Percentiles rank a stretch among this genome's conserved stretches.
Evolutionary conservation across 2,329 filamentous ascomycete genomes (phyloP).

Genomic region (Celoporthe dispersa): DNA sequence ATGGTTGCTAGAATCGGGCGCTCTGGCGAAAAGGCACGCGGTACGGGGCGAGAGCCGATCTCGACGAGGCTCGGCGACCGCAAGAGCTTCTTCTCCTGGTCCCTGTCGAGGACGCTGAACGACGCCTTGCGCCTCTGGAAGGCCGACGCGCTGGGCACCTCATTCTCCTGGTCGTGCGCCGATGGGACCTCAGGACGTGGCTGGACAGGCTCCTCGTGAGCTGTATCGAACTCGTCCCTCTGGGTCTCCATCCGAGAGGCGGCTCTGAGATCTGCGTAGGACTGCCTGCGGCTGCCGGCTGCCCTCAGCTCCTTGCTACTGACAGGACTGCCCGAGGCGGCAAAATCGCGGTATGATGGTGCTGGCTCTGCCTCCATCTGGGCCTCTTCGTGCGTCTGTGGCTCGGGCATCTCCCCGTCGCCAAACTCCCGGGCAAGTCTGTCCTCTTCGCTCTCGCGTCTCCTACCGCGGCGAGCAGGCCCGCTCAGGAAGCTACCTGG

Average conservation of each 20-base stretch:
- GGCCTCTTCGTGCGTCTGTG: constrained; percentile 43
- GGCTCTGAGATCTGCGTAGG: constrained; percentile 43
- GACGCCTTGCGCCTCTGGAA: constrained; percentile 65
- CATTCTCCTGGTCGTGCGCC: constrained; percentile 82
- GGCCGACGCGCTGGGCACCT: constrained; percentile 63
- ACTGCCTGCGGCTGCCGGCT: constrained; percentile 45
- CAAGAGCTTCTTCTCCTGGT: constrained; percentile 54
- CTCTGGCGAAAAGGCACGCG: constrained; percentile 54
- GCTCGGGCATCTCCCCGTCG: constrained; percentile 49
- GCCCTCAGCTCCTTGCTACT: constrained; percentile 51
- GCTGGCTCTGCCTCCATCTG: constrained; percentile 43
- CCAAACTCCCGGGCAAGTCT: constrained; percentile 37
- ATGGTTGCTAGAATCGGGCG: constrained; percentile 59
- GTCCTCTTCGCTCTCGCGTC: constrained; percentile 70
- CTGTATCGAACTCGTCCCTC: constrained; percentile 37
- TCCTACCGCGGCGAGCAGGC: constrained; percentile 75
- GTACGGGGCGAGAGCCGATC: constrained; percentile 41
- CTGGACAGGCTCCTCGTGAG: constrained; percentile 42
- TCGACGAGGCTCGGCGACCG: constrained; percentile 53
- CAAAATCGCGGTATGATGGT: constrained; percentile 52
- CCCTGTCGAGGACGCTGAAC: constrained; percentile 52
- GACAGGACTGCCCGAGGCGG: constrained; percentile 63
- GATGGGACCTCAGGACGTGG: constrained; percentile 60
- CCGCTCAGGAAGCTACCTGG: constrained; percentile 80
- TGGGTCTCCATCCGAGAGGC: constrained; percentile 40